phyloP scores from a whole-genome alignment of 1,284 basidiomycete species.

The Puccinia hordei region DNA sequence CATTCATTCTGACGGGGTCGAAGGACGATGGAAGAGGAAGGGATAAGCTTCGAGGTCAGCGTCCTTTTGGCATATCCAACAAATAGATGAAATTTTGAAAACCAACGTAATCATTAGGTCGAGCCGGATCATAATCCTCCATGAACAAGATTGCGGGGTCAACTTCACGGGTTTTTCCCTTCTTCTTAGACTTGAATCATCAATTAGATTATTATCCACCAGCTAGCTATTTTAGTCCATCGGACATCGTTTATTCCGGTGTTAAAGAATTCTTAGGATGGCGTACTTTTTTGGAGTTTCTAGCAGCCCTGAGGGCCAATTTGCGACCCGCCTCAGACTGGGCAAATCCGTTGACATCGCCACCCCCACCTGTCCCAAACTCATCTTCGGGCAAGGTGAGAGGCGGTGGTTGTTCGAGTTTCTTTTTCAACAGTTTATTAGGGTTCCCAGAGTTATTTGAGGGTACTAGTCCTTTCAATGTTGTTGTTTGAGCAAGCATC shows the following conservation, averaged over 20 bases:
- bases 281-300: constrained; percentile 51
- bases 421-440: constrained; percentile 40
- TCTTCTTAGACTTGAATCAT: constrained; percentile 50
- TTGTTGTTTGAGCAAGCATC: constrained; percentile 48
- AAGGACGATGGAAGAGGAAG: not conserved
- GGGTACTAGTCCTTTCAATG: constrained; percentile 44
- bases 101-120: constrained; percentile 51
- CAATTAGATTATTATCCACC: constrained; percentile 31
- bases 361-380: constrained; percentile 38
- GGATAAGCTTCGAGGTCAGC: not conserved
- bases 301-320: constrained; percentile 46
- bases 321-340: constrained; percentile 49
- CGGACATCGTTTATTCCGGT: not conserved
- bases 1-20: constrained; percentile 42
- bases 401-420: constrained; percentile 48
- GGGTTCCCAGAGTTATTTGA: constrained; percentile 12
- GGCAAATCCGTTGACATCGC: constrained; percentile 49
- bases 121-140: constrained; percentile 50
- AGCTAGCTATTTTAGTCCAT: constrained; percentile 1
- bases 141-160: constrained; percentile 51
- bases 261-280: constrained; percentile 20
- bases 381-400: constrained; percentile 51
- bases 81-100: no score
- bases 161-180: constrained; percentile 51
- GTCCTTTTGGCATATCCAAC: not conserved